Evolutionary conservation across 148 eudicot genomes (phyloP).

Genomic region (Agrostemma githago): DNA sequence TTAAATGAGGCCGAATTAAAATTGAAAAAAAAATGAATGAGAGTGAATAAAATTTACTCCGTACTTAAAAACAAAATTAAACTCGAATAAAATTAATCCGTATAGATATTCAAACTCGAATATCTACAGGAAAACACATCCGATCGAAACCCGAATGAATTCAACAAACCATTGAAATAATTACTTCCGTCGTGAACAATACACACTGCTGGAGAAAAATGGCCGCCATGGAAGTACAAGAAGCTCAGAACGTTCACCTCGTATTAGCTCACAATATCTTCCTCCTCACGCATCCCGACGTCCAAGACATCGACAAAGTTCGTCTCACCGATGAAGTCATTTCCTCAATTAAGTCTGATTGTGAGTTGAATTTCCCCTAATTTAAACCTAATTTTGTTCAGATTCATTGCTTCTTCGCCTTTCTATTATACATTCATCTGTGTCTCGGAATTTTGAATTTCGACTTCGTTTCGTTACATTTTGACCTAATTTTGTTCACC

Average conservation of each 20-base stretch:
- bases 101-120: no score
- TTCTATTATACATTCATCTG: neutral
- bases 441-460: neutral
- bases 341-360: slow-evolving; percentile 43
- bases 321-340: slow-evolving; percentile 66
- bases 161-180: no score
- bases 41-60: no score
- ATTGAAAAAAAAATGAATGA: no score
- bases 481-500: neutral
- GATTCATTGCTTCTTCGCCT: neutral
- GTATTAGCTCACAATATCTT: slow-evolving; percentile 65
- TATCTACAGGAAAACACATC: neutral
- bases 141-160: neutral
- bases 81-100: no score
- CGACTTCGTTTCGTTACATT: neutral
- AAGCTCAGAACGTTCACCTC: slow-evolving; percentile 72
- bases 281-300: slow-evolving; percentile 69
- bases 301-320: slow-evolving; percentile 82
- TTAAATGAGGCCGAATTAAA: no score
- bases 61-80: no score
- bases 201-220: neutral
- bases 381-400: slow-evolving; percentile 1
- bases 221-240: slow-evolving; percentile 69
- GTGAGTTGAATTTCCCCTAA: slow-evolving; percentile 28
- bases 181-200: neutral